Evolutionary conservation across 768 basidiomycete genomes (phyloP), one percentile per base, ranked within the genome.

Genomic region (Sporobolomyces roseus): DNA sequence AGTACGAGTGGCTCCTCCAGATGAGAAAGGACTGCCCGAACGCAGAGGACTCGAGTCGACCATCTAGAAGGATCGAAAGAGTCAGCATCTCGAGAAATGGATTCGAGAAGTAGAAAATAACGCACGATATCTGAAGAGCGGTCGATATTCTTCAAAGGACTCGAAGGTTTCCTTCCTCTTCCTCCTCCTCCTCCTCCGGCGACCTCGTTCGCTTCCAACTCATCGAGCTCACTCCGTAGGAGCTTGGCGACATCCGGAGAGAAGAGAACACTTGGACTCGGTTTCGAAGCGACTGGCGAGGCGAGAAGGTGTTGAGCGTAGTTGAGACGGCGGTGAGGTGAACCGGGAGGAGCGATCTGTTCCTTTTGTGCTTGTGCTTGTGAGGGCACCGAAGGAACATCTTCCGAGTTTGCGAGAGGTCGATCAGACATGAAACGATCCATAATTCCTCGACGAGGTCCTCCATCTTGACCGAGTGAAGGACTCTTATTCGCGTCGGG

Each of bases 151-250:
- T 65, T 68, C 41, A 43, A 48, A 32, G 59, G 49, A n/a, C 54
- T 62, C 43, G 58, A 48, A 35, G 58, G 58, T 32, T 29, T 25
- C 49, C 33, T 27, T 10, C 21, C 38, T 9, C 10, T 46, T 25
- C 23, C 33, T 36, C 35, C 54, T 23, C 38, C 43, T n/a, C 21
- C 33, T 36, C 35, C 56, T 25, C 35, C 19, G 2, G 52, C 41
- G 19, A 52, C 25, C 48, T 61, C 70, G 19, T 63, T 68, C 14
- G 63, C 63, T 33, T 73, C 56, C 50, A 73, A 36, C 56, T 73
- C 60, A 56, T 69, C 64, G 23, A 73, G 53, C 51, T 73, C 71
- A 38, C 71, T 73, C n/a, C 64, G 23, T 19, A 73, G 58, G 19
- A 73, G 35, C 17, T 60, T 48, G 1, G 66, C 67, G n/a, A 73